Conservation (phyloP, 345 rosid genomes). For the Pugionium dolabratum region DNA sequence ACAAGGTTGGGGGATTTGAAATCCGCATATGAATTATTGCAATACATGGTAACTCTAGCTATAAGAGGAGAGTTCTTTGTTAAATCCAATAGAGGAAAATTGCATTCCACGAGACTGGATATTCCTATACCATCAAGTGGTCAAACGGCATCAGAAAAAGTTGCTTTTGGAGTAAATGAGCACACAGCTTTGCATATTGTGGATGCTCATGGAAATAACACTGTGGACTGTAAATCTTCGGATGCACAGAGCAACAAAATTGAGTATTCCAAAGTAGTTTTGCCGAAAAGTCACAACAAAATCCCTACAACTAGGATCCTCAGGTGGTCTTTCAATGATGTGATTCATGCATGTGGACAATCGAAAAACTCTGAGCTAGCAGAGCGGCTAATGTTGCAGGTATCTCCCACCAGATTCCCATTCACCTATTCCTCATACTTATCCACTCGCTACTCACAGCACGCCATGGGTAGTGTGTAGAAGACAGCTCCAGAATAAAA, state of each 20-base stretch:
- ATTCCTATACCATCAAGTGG: conserved; percentile 63
- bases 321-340: conserved; percentile 58
- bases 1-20: conserved; percentile 64
- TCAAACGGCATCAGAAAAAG: conserved; percentile 44
- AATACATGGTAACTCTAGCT: conserved; percentile 65
- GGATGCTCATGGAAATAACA: conserved; percentile 33
- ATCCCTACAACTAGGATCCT: conserved; percentile 43
- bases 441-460: conserved; percentile 10
- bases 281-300: conserved; percentile 28
- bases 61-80: conserved; percentile 42
- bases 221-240: conserved; percentile 29
- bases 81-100: conserved; percentile 35
- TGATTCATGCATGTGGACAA: conserved; percentile 66
- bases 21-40: conserved; percentile 69
- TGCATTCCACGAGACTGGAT: conserved; percentile 56
- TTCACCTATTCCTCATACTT: conserved; percentile 8
- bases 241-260: conserved; percentile 31
- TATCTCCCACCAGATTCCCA: conserved; percentile 29
- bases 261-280: conserved; percentile 30
- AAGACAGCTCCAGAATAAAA: no score
- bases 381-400: conserved; percentile 74
- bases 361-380: conserved; percentile 59
- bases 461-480: background rate
- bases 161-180: conserved; percentile 38
- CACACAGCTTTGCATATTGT: conserved; percentile 27